Percentiles rank a stretch among this genome's conserved stretches.
Evolutionary conservation across 768 basidiomycete species (phyloP).

Genomic region (Russula compacta): DNA sequence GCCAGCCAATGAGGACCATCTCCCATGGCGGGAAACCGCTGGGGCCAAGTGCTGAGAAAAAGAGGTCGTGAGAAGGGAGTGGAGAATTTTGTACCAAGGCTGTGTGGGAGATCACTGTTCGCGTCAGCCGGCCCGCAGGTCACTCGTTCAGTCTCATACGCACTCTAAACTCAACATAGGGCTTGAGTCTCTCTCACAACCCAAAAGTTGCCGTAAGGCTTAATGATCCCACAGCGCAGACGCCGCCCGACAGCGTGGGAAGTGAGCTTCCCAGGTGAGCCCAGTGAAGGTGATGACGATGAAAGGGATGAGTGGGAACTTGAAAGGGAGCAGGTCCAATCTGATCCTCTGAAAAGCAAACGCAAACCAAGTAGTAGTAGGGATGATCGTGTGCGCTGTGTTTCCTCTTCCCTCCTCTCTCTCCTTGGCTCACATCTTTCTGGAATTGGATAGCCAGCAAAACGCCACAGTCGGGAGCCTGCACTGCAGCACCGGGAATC

Average conservation of each 20-base stretch:
- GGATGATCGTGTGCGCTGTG: neutral
- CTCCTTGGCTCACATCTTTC: neutral
- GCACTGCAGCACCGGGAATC: neutral
- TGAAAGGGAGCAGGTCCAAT: neutral
- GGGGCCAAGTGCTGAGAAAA: too few relatives aligned
- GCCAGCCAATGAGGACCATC: too few relatives aligned
- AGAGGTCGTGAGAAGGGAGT: too few relatives aligned
- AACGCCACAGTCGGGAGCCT: neutral
- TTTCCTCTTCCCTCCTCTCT: neutral
- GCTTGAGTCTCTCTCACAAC: neutral
- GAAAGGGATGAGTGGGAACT: neutral
- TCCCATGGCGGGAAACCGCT: too few relatives aligned
- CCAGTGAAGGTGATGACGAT: slow-evolving; percentile 4
- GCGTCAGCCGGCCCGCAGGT: neutral
- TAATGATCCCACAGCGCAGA: neutral
- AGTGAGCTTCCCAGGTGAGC: slow-evolving; percentile 42
- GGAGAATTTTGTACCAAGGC: too few relatives aligned
- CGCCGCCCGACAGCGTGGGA: slow-evolving; percentile 42
- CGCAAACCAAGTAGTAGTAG: neutral
- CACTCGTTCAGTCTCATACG: too few relatives aligned
- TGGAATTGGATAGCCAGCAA: slow-evolving; percentile 6
- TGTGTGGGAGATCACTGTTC: too few relatives aligned
- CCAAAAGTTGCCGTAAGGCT: neutral
- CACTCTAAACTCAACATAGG: neutral
- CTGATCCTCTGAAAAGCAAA: neutral